Base-by-base conservation (phyloP, 495 filamentous ascomycete species). In the Annulohypoxylon stygium region DNA sequence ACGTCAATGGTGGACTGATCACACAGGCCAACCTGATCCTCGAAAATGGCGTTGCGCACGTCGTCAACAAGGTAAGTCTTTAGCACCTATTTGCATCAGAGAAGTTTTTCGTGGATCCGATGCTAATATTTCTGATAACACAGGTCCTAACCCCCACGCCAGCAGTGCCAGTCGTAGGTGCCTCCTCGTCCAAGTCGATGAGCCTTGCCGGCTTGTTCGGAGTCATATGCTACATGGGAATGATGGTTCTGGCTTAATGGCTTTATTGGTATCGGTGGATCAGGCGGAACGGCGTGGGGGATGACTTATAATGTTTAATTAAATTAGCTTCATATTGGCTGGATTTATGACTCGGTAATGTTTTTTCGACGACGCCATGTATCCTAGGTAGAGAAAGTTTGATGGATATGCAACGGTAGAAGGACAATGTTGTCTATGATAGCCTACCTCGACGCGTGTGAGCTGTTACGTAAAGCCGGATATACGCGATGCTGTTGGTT, bases 41-140 rank as follows among this genome's bases (percentile, higher is more conserved):
- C 36, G 64, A 69, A 0, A 82, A 83, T 63, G 82, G 82, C 9
- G 82, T 84, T 4, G 75, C 77, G 18, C 82, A 84, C 63, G 73
- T 81, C 10, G 70, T 84, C 20, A 75, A 82, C 53, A 77, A 76
- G 77, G 80, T 82, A 76, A 59, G 58, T 1, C 43, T 36, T 58
- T 1, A 14, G 5, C 14, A 37, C 2, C 10, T 4, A 10, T 36
- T 1, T 1, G n/a, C 18, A 45, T 43, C 3, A 16, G 2, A 23
- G 37, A 37, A 30, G 12, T 39, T 39, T 39, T 8, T 4, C 6
- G 37, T 16, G 9, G 3, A 20, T 58, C 18, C 3, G 4, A 33
- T 23, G 39, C 65, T 67, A 18, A 67, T 33, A 41, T 51, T n/a
- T 53, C 2, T 23, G 12, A 20, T 9, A 61, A 41, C 30, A 0